Conservation (phyloP, 129 eudicot genomes). For the Silybum marianum region DNA sequence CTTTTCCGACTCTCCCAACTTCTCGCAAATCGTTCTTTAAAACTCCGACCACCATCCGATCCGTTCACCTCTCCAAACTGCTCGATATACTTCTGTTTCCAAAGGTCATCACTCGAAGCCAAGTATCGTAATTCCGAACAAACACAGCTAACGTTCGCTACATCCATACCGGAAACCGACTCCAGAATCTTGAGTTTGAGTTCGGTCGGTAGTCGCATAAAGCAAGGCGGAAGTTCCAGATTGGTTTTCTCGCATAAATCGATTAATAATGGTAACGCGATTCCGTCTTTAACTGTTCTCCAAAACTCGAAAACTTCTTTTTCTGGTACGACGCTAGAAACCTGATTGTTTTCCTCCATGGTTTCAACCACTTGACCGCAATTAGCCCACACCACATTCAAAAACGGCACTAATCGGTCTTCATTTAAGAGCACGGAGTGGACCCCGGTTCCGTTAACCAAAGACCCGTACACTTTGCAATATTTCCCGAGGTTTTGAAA, state of each 20-base stretch:
- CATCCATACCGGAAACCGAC: constrained; percentile 48
- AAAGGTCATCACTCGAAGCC: constrained; percentile 55
- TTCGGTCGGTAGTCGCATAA: constrained; percentile 66
- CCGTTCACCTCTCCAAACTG: constrained; percentile 45
- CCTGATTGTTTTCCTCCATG: constrained; percentile 23
- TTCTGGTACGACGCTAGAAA: constrained; percentile 35
- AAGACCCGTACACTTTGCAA: constrained; percentile 71
- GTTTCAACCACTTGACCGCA: constrained; percentile 40
- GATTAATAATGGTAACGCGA: constrained; percentile 60
- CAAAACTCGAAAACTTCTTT: constrained; percentile 65
- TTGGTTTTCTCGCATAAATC: constrained; percentile 68
- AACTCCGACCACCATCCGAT: constrained; percentile 32
- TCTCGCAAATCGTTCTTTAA: constrained; percentile 54
- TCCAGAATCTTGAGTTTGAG: constrained; percentile 67
- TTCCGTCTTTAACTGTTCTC: constrained; percentile 62
- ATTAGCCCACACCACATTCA: constrained; percentile 70
- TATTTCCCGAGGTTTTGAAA: constrained; percentile 65
- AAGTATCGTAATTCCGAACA: constrained; percentile 61
- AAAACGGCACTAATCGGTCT: constrained; percentile 51
- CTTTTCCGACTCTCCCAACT: constrained; percentile 45
- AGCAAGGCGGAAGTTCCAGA: constrained; percentile 61
- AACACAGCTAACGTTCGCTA: constrained; percentile 61
- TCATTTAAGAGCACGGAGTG: constrained; percentile 53
- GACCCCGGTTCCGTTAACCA: constrained; percentile 37
- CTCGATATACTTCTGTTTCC: constrained; percentile 59